Percentiles rank a stretch among this genome's conserved stretches.
Conservation (phyloP, 2,329 filamentous ascomycete species). For the Orbilia ellipsospora region DNA sequence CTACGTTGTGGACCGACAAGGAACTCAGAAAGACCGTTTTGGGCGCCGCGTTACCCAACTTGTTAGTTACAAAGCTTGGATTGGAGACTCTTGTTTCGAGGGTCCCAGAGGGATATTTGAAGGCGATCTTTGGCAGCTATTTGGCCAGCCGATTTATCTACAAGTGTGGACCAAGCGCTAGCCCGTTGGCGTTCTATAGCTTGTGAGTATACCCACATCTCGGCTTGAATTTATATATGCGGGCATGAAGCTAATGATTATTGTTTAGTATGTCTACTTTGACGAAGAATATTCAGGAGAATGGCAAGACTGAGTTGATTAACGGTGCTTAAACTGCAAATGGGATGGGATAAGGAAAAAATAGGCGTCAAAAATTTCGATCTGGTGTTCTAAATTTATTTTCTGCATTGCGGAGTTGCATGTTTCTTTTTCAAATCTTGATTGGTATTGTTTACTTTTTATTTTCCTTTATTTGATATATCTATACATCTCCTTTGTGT, state of each 20-base stretch:
- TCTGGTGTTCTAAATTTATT: not conserved
- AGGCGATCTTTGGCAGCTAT: slow-evolving; percentile 95
- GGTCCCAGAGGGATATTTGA: slow-evolving; percentile 89
- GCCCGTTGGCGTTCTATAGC: slow-evolving; percentile 98
- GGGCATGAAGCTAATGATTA: slow-evolving; percentile 12
- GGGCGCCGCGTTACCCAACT: slow-evolving; percentile 82
- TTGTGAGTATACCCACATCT: slow-evolving; percentile 74
- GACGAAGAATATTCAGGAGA: slow-evolving; percentile 51
- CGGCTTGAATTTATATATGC: not conserved
- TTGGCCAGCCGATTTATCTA: slow-evolving; percentile 96
- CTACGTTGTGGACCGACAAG: slow-evolving; percentile 87
- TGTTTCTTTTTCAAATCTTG: not conserved
- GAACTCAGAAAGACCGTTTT: slow-evolving; percentile 81
- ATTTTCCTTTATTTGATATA: too few relatives aligned
- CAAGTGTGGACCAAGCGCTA: slow-evolving; percentile 89
- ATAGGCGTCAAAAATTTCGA: slow-evolving; percentile 2
- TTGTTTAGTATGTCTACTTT: slow-evolving; percentile 44
- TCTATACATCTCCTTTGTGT: not conserved
- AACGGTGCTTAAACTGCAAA: slow-evolving; percentile 28
- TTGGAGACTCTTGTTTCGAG: slow-evolving; percentile 86
- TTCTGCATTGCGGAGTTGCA: slow-evolving; percentile 13
- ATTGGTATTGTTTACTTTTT: too few relatives aligned
- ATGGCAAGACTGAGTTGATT: slow-evolving; percentile 9
- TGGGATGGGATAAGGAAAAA: not conserved
- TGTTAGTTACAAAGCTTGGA: slow-evolving; percentile 88